Base-by-base conservation (phyloP, 163 green algal genomes). In the Scenedesmus sp. region DNA sequence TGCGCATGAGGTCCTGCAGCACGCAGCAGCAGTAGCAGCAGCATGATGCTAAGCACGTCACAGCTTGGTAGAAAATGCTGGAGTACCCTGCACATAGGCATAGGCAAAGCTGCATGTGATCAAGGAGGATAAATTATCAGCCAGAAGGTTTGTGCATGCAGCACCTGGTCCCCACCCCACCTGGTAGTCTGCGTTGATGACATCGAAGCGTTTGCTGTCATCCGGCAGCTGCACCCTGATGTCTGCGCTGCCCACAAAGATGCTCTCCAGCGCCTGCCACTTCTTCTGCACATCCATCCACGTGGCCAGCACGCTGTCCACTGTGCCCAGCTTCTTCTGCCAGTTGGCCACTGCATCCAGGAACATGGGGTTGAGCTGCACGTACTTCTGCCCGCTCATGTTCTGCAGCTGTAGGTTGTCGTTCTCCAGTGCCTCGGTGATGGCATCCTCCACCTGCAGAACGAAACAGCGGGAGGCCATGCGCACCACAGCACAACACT, bases 351-450 rank as follows among this genome's bases (percentile, higher is more conserved):
- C 97, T 0, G 95, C 94, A 90, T 98, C 97, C 76, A 96, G 84
- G 94, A 99, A 99, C 88, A 97, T 96, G 62, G 96, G 94, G 94
- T 99, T 98, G 85, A 95, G 96, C 94, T 98, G 95, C 9, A 99
- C 97, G 91, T 98, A 98, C 90, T 99, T 98, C 92, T 97, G 95
- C n/a, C 93, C 93, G 16, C 92, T 96, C 95, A 99, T 96, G 93
- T 97, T 98, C 93, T 99, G 98, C 91, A 99, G 95, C 90, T 95
- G 91, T 67, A 99, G 94, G 92, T 98, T 98, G 94, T 99, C 98
- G 54, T 93, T 97, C 95, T 99, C 98, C 88, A 99, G 95, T 1
- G 95, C 94, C 91, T 99, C 97, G 7, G 94, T 97, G 85, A 97
- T 96, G 55, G 92, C 92, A 84, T 97, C 94, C 74, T 97, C 95